Evolutionary conservation across 2,329 filamentous ascomycete genomes (phyloP).

Genomic region (Penicillium crustosum): DNA sequence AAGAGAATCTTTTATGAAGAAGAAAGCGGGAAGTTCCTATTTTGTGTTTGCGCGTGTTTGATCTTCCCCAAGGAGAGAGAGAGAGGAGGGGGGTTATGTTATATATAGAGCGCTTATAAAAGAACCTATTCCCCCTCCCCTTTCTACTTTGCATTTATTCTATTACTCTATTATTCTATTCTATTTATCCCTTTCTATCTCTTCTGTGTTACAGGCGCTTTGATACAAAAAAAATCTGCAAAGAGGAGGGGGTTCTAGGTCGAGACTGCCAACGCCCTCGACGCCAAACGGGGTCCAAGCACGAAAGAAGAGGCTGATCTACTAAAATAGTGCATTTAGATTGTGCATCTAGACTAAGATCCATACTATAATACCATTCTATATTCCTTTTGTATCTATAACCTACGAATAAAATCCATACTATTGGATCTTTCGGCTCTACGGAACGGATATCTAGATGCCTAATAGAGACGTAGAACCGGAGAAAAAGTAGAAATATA

Average conservation of each 20-base stretch:
- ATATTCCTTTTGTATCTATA: not conserved
- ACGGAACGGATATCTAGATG: not conserved
- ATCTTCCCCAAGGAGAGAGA: constrained; percentile 13
- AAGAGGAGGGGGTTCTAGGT: constrained; percentile 10
- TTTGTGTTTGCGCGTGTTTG: constrained; percentile 31
- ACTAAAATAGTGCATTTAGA: not conserved
- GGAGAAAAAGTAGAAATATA: not conserved
- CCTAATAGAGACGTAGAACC: not conserved
- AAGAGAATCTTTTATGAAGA: constrained; percentile 26
- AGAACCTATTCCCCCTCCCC: too few relatives aligned
- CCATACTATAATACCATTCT: not conserved
- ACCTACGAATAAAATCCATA: not conserved
- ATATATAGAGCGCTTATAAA: constrained; percentile 18
- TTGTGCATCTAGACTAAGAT: not conserved
- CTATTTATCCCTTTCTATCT: not conserved
- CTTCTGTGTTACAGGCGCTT: constrained; percentile 3
- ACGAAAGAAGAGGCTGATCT: constrained; percentile 5
- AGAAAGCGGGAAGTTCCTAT: constrained; percentile 25
- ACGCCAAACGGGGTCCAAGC: constrained; percentile 13
- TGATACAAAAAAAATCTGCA: constrained; percentile 4
- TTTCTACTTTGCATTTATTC: not conserved
- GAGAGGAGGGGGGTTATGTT: not conserved
- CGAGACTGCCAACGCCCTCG: constrained; percentile 7
- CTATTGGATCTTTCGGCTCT: not conserved
- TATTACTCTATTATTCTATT: not conserved